A percentile compares a stretch with the other conserved stretches of the same genome.
phyloP scores from a whole-genome alignment of 768 basidiomycete species.

The Hygrocybe coccinea region DNA sequence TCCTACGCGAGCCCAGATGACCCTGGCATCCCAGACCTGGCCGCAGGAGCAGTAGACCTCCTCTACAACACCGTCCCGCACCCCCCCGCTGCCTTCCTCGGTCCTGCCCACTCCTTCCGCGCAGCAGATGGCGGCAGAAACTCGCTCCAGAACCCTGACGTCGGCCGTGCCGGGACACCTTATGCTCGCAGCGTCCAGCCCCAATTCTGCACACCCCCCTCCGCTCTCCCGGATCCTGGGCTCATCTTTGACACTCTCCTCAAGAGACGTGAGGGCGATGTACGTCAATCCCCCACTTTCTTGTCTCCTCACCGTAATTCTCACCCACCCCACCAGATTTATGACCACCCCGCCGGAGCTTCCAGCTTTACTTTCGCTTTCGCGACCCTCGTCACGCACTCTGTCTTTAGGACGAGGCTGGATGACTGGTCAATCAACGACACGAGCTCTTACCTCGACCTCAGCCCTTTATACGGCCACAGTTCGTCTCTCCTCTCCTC shows the following conservation, averaged over 20 bases:
- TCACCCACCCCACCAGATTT: constrained; percentile 27
- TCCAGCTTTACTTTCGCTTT: constrained; percentile 64
- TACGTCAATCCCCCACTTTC: constrained; percentile 28
- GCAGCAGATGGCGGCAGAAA: constrained; percentile 49
- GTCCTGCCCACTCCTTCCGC: constrained; percentile 35
- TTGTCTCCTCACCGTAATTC: constrained; percentile 23
- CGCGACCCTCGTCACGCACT: constrained; percentile 60
- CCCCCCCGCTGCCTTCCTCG: constrained; percentile 34
- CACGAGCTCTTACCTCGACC: constrained; percentile 52
- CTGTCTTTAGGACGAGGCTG: constrained; percentile 47
- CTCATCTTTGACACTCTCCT: constrained; percentile 62
- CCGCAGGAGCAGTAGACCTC: constrained; percentile 29
- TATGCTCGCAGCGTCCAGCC: constrained; percentile 52
- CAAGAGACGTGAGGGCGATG: constrained; percentile 30
- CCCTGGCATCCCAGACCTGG: constrained; percentile 21
- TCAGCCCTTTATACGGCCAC: constrained; percentile 53
- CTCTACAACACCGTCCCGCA: constrained; percentile 61
- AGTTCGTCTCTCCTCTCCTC: constrained; percentile 23
- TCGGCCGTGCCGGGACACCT: constrained; percentile 48
- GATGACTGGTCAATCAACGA: constrained; percentile 44
- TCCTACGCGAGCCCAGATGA: constrained; percentile 20
- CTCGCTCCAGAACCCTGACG: constrained; percentile 39
- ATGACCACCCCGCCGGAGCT: constrained; percentile 50
- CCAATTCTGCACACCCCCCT: constrained; percentile 35
- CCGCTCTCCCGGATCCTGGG: constrained; percentile 51